Evolutionary conservation across 2,329 filamentous ascomycete species (phyloP), one percentile per base, ranked within the genome.

Genomic region (Pestalotiopsis sp.): DNA sequence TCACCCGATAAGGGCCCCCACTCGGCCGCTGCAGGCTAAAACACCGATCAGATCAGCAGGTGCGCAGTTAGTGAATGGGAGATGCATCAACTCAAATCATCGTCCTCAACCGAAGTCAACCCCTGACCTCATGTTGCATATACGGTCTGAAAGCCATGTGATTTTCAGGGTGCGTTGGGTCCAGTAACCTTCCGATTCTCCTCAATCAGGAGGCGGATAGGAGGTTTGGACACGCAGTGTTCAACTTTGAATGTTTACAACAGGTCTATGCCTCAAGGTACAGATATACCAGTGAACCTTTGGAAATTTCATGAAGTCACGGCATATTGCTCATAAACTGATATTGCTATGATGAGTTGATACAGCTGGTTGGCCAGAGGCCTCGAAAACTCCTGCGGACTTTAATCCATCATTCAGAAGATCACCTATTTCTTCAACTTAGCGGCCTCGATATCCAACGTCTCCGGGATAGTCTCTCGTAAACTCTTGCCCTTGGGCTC

Each of bases 391-490:
- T 36, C 9, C 31, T 36, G 4, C 27, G 31, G 2, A 1, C 7
- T 31, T 7, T 31, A 6, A 9, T 36, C 9, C 31, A 36, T 27
- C 27, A 27, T 27, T 6, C 27, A 5, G 31, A 36, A 36, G 31
- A 36, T 7, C 31, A 36, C 14, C 23, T 23, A 52, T 52, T 39
- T 36, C 58, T 62, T 62, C 59, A 62, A 62, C 36, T 62, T 62
- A 74, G 85, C 83, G 0, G 66, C 65, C 4, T 76, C 72, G 9
- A 86, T 78, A 4, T 76, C 72, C 9, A 86, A 78, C 3, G 76
- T 72, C 11, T 78, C 78, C 0, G 78, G 73, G 39, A 86, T 77
- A 41, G 80, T 79, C 7, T 83, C 82, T 73, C 78, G 76, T 13
- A 86, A 68, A 13, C 75, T 73, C 9, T 64, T 69, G 0, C 73